phyloP scores from a whole-genome alignment of 495 filamentous ascomycete genomes.

The Talaromyces borbonicus region DNA sequence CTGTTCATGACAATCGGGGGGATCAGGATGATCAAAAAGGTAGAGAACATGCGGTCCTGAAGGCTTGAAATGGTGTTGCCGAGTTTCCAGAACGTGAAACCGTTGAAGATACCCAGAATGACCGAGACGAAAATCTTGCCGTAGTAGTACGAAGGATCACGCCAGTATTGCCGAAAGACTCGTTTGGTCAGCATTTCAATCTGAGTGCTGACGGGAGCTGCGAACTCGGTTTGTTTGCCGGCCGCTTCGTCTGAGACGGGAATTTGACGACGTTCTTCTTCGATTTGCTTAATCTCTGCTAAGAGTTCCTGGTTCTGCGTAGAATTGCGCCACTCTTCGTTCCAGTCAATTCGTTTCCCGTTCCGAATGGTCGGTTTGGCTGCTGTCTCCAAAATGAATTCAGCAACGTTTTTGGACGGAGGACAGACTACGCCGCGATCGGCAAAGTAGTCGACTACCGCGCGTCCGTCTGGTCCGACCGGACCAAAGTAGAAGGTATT shows the following conservation, averaged over 20 bases:
- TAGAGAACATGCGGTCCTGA: slow-evolving; percentile 72
- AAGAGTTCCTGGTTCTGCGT: slow-evolving; percentile 40
- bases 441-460: slow-evolving; percentile 58
- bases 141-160: slow-evolving; percentile 62
- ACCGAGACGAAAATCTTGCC: slow-evolving; percentile 62
- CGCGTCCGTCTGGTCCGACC: slow-evolving; percentile 51
- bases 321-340: slow-evolving; percentile 60
- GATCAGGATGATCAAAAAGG: slow-evolving; percentile 65
- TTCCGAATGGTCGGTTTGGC: slow-evolving; percentile 46
- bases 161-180: slow-evolving; percentile 62
- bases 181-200: slow-evolving; percentile 52
- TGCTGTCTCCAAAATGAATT: slow-evolving; percentile 77
- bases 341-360: slow-evolving; percentile 53
- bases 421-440: slow-evolving; percentile 50
- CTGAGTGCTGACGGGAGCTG: slow-evolving; percentile 51
- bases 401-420: slow-evolving; percentile 64
- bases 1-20: slow-evolving; percentile 64
- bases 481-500: slow-evolving; percentile 68
- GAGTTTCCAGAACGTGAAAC: slow-evolving; percentile 80
- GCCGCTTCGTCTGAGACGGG: slow-evolving; percentile 21
- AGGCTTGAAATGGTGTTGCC: slow-evolving; percentile 58
- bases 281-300: slow-evolving; percentile 52
- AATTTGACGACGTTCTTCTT: slow-evolving; percentile 41
- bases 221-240: slow-evolving; percentile 46
- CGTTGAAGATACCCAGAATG: slow-evolving; percentile 63